These are phyloP conservation scores for Globisporangium carolinianum DNA, from an alignment of 352 stramenopile genomes.

Conservation along the genomic window DNA sequence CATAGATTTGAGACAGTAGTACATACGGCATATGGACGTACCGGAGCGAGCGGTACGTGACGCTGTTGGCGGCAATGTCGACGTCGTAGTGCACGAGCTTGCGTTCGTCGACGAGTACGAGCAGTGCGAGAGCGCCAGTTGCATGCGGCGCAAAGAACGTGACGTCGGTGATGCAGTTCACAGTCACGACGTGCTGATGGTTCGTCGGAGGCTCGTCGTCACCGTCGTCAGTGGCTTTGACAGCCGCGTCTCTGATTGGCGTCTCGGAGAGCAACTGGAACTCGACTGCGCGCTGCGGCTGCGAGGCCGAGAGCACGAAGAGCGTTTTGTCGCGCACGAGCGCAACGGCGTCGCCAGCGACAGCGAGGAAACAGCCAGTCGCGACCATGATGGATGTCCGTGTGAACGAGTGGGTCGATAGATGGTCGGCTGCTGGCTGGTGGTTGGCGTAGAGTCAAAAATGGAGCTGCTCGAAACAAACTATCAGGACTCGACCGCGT, in stretches of 20 bases:
- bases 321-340: conserved; percentile 55
- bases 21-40: neutral
- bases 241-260: conserved; percentile 12
- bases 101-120: conserved; percentile 63
- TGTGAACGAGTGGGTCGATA: too few relatives aligned
- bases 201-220: conserved; percentile 24
- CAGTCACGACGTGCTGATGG: conserved; percentile 14
- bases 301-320: conserved; percentile 32
- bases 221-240: conserved; percentile 13
- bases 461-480: too few relatives aligned
- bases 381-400: conserved; percentile 25
- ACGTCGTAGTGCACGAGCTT: conserved; percentile 74
- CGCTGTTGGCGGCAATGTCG: conserved; percentile 27
- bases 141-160: conserved; percentile 26
- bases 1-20: too few relatives aligned
- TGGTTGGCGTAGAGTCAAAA: too few relatives aligned
- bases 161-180: conserved; percentile 40
- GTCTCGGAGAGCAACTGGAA: conserved; percentile 32
- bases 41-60: conserved; percentile 32
- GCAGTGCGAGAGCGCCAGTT: conserved; percentile 20
- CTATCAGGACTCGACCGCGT: too few relatives aligned
- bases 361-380: conserved; percentile 39
- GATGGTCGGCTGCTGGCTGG: neutral
- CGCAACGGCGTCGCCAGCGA: conserved; percentile 28
- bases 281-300: conserved; percentile 18